A percentile compares a stretch with the other conserved stretches of the same genome.
phyloP scores from a whole-genome alignment of 805 yeast genomes.

The Candida odintsovae region DNA sequence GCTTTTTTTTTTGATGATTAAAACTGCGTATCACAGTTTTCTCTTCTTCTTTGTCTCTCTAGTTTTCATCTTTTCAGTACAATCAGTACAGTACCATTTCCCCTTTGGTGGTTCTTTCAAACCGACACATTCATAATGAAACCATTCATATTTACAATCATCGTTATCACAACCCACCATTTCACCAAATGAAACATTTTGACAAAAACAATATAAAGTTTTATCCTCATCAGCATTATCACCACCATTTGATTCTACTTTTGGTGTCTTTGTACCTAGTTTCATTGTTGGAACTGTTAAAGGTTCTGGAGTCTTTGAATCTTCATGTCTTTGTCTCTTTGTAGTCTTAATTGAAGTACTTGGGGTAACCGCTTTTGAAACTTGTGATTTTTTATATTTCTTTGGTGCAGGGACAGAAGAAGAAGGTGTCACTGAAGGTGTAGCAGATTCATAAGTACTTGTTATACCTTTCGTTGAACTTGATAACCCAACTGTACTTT shows the following conservation, averaged over 20 bases:
- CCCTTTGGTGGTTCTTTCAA: constrained; percentile 84
- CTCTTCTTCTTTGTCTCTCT: constrained; percentile 21
- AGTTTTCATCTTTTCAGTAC: constrained; percentile 38
- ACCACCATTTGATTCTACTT: constrained; percentile 2
- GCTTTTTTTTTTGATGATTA: too few relatives aligned
- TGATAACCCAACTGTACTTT: constrained; percentile 16
- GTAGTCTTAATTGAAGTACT: constrained; percentile 6
- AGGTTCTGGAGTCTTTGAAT: constrained; percentile 15
- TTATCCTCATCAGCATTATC: constrained; percentile 47
- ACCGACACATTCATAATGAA: constrained; percentile 94
- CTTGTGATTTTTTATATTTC: constrained; percentile 6
- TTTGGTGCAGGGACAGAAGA: constrained; percentile 1
- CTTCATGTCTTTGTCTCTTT: constrained; percentile 21
- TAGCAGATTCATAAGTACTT: constrained; percentile 5
- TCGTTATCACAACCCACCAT: constrained; percentile 97
- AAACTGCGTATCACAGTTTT: constrained; percentile 12
- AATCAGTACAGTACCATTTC: constrained; percentile 91
- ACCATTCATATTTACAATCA: constrained; percentile 89
- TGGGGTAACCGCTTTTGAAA: constrained; percentile 13
- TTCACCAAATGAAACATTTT: constrained; percentile 88
- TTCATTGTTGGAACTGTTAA: not conserved
- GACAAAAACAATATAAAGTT: constrained; percentile 83
- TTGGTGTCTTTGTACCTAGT: constrained; percentile 5
- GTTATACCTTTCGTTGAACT: not conserved
- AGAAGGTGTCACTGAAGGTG: constrained; percentile 3